Evolutionary conservation across 2,329 filamentous ascomycete species (phyloP), one percentile per base, ranked within the genome.

Genomic region (Rutstroemia sydowiana): DNA sequence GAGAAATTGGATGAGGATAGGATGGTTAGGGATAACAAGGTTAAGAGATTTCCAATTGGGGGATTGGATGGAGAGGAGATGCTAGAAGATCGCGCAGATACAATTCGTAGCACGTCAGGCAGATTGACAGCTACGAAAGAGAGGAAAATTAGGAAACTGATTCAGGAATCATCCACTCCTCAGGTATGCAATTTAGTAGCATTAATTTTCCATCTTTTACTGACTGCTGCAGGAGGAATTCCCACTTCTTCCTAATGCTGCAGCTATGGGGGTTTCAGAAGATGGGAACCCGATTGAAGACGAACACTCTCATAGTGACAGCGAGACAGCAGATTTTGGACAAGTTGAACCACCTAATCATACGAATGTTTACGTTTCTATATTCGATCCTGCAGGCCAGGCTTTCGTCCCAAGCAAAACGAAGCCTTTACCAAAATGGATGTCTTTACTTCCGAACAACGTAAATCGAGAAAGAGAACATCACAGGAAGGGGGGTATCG

Each of bases 381-480:
- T 77, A 4, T 65, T 66, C 26, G 72, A 81, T 54, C 77, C 78
- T 0, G 54, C 79, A 10, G 69, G 73, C 13, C 64, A 69, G 9
- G 67, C 72, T 2, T 80, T 79, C 59, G 69, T 66, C 55, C 73
- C 75, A 1, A 71, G 70, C 48, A 71, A 68, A 3, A 69, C 74
- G 10, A 81, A 80, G 55, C 74, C 76, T 1, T 70, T 80, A 10
- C 77, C 77, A 14, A 59, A 58, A 32, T 66, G 64, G 65, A 67
- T 66, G 64, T 45, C 57, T 4, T 41, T 62, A 14, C 59, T 66
- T 39, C 63, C 64, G 3, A 64, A 43, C 30, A 62, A 64, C 40
- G 48, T 61, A 9, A 40, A 57, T 23, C 54, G 48, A 45, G 51
- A 55, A 31, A 52, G 56, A 26, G 48, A 54, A 37, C 32, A 47